phyloP scores from a whole-genome alignment of 2,329 filamentous ascomycete genomes.

The Penicillium sp. region DNA sequence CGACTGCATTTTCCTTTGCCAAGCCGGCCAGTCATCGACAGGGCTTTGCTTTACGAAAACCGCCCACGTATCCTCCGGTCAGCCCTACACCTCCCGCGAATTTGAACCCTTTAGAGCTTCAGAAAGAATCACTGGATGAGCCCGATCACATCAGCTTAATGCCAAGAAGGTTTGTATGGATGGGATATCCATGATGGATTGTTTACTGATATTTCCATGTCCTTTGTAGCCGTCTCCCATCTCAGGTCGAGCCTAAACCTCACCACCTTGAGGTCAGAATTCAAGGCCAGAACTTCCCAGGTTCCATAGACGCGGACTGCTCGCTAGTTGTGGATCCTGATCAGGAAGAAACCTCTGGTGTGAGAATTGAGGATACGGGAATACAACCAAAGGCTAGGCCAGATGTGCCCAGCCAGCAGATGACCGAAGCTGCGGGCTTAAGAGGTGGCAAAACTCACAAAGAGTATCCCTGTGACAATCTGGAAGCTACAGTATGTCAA shows the following conservation, averaged over 20 bases:
- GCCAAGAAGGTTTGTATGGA: background rate
- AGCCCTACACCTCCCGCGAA: background rate
- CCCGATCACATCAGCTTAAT: background rate
- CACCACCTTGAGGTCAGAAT: background rate
- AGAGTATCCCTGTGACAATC: background rate
- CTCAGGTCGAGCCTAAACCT: background rate
- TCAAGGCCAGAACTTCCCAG: background rate
- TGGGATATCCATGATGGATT: background rate
- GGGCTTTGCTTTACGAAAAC: slow-evolving; percentile 22
- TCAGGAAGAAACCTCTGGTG: background rate
- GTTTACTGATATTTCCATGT: background rate
- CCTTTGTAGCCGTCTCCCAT: background rate
- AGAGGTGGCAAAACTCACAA: background rate
- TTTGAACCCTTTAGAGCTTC: background rate
- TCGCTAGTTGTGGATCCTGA: background rate
- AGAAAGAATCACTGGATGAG: background rate
- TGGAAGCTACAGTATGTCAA: background rate
- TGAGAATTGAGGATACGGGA: background rate
- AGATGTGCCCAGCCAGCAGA: background rate
- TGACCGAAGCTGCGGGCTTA: background rate
- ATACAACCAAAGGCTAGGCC: background rate
- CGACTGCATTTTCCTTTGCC: slow-evolving; percentile 34
- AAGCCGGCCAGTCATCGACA: slow-evolving; percentile 29
- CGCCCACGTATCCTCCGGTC: slow-evolving; percentile 8
- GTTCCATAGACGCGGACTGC: background rate